Percentiles rank a stretch among this genome's conserved stretches.
Evolutionary conservation across 768 basidiomycete species (phyloP).

Genomic region (Gelatoporia subvermispora): DNA sequence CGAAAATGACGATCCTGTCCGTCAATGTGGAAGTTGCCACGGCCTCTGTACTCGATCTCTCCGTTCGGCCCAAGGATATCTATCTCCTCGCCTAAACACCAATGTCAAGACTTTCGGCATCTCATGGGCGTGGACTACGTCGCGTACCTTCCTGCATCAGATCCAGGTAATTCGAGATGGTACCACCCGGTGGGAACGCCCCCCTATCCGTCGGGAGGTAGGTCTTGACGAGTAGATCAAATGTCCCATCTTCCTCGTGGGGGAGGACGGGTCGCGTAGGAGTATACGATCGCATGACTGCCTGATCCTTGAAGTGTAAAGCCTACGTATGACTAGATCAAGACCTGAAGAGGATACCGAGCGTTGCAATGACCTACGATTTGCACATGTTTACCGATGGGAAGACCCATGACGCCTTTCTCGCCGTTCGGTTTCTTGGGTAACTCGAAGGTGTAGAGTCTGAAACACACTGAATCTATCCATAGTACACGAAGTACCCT

Average conservation of each 20-base stretch:
- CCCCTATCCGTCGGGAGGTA: conserved; percentile 11
- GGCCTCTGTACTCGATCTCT: conserved; percentile 15
- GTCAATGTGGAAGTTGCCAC: conserved; percentile 14
- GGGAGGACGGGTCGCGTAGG: conserved; percentile 17
- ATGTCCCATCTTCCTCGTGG: conserved; percentile 17
- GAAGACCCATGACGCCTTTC: conserved; percentile 12
- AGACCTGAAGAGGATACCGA: neutral
- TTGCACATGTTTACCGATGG: conserved; percentile 16
- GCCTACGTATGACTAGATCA: neutral
- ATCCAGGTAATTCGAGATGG: conserved; percentile 19
- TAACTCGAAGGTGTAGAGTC: conserved; percentile 16
- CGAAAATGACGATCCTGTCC: conserved; percentile 14
- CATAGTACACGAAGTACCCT: neutral
- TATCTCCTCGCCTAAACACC: conserved; percentile 16
- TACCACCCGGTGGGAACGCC: conserved; percentile 18
- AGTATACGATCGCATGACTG: conserved; percentile 17
- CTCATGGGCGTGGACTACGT: no score
- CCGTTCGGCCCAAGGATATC: conserved; percentile 18
- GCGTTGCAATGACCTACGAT: neutral
- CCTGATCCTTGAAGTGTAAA: conserved; percentile 18
- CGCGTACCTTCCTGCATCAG: conserved; percentile 11
- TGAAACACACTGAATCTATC: neutral
- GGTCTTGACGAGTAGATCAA: conserved; percentile 20
- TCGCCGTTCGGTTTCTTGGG: conserved; percentile 11
- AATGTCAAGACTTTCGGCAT: neutral